Evolutionary conservation across 1,139 yeast genomes (phyloP).

Genomic region (Kazachstania sp.): DNA sequence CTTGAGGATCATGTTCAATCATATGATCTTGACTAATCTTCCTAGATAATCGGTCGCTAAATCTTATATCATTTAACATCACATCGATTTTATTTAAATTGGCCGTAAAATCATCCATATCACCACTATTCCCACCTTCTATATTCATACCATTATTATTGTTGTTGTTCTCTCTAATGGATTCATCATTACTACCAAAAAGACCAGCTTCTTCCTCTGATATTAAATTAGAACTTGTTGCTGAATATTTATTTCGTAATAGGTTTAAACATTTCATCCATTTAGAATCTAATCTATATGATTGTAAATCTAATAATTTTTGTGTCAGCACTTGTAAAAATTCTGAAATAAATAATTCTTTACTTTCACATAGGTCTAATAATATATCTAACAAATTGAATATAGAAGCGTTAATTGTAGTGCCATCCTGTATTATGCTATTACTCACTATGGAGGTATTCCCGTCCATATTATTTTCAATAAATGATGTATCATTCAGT

Average conservation of each 20-base stretch:
- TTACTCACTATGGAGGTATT: neutral
- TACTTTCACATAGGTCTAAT: slow-evolving; percentile 56
- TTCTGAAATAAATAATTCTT: slow-evolving; percentile 65
- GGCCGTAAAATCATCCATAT: slow-evolving; percentile 19
- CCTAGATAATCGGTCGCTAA: slow-evolving; percentile 39
- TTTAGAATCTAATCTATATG: slow-evolving; percentile 34
- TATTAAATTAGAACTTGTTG: slow-evolving; percentile 3
- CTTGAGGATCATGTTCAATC: slow-evolving; percentile 7
- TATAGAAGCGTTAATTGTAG: slow-evolving; percentile 17
- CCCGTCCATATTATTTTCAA: neutral
- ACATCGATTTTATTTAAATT: slow-evolving; percentile 66
- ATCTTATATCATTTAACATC: slow-evolving; percentile 71
- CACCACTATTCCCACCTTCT: neutral
- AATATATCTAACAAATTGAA: slow-evolving; percentile 72
- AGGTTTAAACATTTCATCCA: slow-evolving; percentile 21
- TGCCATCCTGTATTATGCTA: neutral
- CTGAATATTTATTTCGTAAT: slow-evolving; percentile 13
- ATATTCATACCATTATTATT: neutral
- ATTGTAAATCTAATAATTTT: slow-evolving; percentile 43
- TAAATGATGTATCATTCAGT: slow-evolving; percentile 33
- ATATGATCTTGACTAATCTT: slow-evolving; percentile 21
- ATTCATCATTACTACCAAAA: neutral
- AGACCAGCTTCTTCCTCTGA: neutral
- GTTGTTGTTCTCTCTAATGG: neutral
- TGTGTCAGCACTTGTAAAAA: slow-evolving; percentile 59